Conservation (phyloP, 2,329 filamentous ascomycete species). For the Arthroderma sp. region DNA sequence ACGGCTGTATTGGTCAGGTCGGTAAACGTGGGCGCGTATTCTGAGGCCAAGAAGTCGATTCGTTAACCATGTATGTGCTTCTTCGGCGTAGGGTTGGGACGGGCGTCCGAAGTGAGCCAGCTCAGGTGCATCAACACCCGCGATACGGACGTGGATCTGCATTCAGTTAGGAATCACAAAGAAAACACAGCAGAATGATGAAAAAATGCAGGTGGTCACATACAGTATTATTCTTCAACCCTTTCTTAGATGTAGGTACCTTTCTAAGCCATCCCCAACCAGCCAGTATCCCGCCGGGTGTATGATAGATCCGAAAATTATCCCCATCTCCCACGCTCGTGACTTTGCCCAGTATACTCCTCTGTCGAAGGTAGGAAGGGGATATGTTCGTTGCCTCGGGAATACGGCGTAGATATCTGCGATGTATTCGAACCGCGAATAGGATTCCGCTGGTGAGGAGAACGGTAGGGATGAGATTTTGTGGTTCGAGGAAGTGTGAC, state of each 20-base stretch:
- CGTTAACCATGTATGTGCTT: slow-evolving; percentile 72
- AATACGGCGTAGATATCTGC: slow-evolving; percentile 64
- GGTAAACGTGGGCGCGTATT: slow-evolving; percentile 72
- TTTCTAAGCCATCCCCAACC: slow-evolving; percentile 89
- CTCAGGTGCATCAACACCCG: slow-evolving; percentile 88
- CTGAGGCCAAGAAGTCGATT: slow-evolving; percentile 57
- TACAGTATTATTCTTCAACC: slow-evolving; percentile 68
- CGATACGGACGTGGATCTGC: slow-evolving; percentile 72
- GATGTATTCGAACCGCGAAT: slow-evolving; percentile 25
- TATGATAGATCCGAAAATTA: slow-evolving; percentile 89
- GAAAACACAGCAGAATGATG: not conserved
- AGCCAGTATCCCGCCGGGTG: slow-evolving; percentile 70
- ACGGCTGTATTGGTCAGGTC: slow-evolving; percentile 81
- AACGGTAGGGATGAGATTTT: slow-evolving; percentile 28
- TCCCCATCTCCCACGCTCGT: slow-evolving; percentile 95
- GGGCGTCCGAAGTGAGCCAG: slow-evolving; percentile 81
- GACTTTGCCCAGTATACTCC: slow-evolving; percentile 71
- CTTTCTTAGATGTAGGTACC: slow-evolving; percentile 56
- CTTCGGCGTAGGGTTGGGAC: slow-evolving; percentile 69
- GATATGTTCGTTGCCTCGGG: slow-evolving; percentile 64
- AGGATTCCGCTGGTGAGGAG: slow-evolving; percentile 31
- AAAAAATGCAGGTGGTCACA: slow-evolving; percentile 18
- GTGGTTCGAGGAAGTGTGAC: slow-evolving; percentile 27
- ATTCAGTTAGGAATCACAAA: not conserved
- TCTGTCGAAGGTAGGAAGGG: slow-evolving; percentile 59